A percentile compares a stretch with the other conserved stretches of the same genome.
These are phyloP conservation scores for Phaffia tasmanica DNA, from an alignment of 768 basidiomycete genomes.

Conservation along the genomic window DNA sequence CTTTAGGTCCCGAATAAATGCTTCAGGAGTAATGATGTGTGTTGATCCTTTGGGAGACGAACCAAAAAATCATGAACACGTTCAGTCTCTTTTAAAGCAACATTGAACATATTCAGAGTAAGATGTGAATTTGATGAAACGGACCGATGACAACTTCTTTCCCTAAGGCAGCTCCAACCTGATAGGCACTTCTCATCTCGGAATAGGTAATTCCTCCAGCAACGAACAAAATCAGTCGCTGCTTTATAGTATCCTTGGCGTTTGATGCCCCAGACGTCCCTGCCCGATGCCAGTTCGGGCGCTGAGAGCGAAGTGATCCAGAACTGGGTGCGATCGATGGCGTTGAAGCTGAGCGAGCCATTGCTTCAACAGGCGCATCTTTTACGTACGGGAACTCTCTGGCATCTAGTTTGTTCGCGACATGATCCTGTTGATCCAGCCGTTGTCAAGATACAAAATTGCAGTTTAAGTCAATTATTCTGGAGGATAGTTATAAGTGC, in stretches of 20 bases:
- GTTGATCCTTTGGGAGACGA: constrained; percentile 60
- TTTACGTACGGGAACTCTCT: constrained; percentile 78
- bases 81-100: neutral
- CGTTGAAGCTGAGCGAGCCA: constrained; percentile 25
- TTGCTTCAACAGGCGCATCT: constrained; percentile 47
- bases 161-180: constrained; percentile 58
- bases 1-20: constrained; percentile 77
- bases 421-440: constrained; percentile 56
- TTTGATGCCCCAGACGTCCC: neutral
- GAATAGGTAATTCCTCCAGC: constrained; percentile 95
- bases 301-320: constrained; percentile 19
- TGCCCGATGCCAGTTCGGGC: constrained; percentile 25
- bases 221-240: constrained; percentile 77
- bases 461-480: neutral
- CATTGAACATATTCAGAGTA: neutral
- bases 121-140: constrained; percentile 21
- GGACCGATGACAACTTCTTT: constrained; percentile 87
- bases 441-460: neutral
- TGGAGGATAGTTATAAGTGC: neutral
- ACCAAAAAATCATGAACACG: neutral
- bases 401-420: constrained; percentile 63
- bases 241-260: constrained; percentile 31
- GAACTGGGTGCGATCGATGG: neutral
- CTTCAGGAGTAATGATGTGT: constrained; percentile 67
- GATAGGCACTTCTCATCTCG: constrained; percentile 80